Conservation (phyloP, 2,329 filamentous ascomycete genomes). For the Dichotomopilus funicola region DNA sequence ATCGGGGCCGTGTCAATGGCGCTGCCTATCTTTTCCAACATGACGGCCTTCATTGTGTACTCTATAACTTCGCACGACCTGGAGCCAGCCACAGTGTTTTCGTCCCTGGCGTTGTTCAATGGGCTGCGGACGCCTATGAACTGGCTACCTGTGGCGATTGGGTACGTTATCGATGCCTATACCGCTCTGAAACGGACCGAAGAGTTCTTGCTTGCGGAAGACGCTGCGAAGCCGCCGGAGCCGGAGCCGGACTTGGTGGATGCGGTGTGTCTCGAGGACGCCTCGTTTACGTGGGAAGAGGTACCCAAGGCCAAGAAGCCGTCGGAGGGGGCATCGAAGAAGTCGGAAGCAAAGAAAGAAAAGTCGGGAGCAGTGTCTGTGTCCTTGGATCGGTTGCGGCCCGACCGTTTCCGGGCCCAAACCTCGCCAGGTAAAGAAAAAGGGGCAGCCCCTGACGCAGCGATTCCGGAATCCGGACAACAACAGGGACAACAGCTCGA, state of each 20-base stretch:
- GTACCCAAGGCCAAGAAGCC: slow-evolving; percentile 41
- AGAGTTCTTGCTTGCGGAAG: slow-evolving; percentile 81
- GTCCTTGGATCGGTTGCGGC: too few species aligned
- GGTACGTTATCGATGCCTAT: slow-evolving; percentile 84
- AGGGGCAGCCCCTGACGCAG: too few species aligned
- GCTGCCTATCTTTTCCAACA: slow-evolving; percentile 87
- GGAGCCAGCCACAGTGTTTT: slow-evolving; percentile 75
- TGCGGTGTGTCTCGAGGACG: slow-evolving; percentile 64
- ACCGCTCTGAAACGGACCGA: slow-evolving; percentile 79
- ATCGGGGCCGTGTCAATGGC: slow-evolving; percentile 81
- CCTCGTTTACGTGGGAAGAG: slow-evolving; percentile 83
- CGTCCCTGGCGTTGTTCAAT: slow-evolving; percentile 90
- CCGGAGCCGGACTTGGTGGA: slow-evolving; percentile 51
- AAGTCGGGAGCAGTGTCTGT: slow-evolving; percentile 38
- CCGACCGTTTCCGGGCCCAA: too few species aligned
- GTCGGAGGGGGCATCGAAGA: slow-evolving; percentile 23
- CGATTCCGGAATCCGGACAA: too few species aligned
- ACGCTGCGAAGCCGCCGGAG: slow-evolving; percentile 65
- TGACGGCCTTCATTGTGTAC: slow-evolving; percentile 87
- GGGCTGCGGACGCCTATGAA: slow-evolving; percentile 84
- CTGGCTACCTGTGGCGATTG: slow-evolving; percentile 77
- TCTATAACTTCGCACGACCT: slow-evolving; percentile 61
- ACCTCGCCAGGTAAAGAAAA: too few species aligned
- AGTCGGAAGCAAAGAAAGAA: slow-evolving; percentile 50
- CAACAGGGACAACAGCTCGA: too few species aligned